Evolutionary conservation across 1,139 yeast genomes (phyloP).

Genomic region (Saccharomycopsis crataegensis): DNA sequence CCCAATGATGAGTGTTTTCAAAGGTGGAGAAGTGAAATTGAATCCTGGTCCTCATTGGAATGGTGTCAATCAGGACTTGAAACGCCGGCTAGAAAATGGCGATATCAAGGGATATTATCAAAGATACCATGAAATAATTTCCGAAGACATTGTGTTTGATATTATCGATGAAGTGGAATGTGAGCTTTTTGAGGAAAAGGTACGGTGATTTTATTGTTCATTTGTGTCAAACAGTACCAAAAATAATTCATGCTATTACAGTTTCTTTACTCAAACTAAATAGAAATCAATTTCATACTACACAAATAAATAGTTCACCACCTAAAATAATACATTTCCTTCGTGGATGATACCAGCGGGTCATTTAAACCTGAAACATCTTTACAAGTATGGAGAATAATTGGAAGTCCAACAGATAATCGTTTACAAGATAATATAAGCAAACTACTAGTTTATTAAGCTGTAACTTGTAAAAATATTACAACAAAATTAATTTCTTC

Average conservation of each 20-base stretch:
- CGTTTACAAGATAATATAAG: too few relatives aligned
- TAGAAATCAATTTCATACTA: too few relatives aligned
- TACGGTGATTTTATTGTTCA: background rate
- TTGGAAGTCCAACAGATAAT: too few relatives aligned
- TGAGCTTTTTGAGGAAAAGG: constrained; percentile 31
- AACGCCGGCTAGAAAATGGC: constrained; percentile 23
- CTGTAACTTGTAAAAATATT: too few relatives aligned
- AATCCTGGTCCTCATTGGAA: constrained; percentile 65
- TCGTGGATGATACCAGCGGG: too few relatives aligned
- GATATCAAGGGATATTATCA: constrained; percentile 45
- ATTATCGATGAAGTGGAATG: constrained; percentile 79
- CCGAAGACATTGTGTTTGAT: constrained; percentile 82
- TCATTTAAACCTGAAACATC: too few relatives aligned
- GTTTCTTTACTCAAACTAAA: background rate
- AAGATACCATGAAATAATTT: constrained; percentile 60
- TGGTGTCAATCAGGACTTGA: constrained; percentile 34
- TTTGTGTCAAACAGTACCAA: background rate
- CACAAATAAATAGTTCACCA: too few relatives aligned
- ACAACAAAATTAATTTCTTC: too few relatives aligned
- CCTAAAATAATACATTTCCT: too few relatives aligned
- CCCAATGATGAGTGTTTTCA: constrained; percentile 81
- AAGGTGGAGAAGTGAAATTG: constrained; percentile 67
- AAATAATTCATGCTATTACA: background rate
- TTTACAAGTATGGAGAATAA: too few relatives aligned
- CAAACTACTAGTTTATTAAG: too few relatives aligned